Base-by-base conservation (phyloP, 2,329 filamentous ascomycete species). In the Trichoderma arundinaceum region DNA sequence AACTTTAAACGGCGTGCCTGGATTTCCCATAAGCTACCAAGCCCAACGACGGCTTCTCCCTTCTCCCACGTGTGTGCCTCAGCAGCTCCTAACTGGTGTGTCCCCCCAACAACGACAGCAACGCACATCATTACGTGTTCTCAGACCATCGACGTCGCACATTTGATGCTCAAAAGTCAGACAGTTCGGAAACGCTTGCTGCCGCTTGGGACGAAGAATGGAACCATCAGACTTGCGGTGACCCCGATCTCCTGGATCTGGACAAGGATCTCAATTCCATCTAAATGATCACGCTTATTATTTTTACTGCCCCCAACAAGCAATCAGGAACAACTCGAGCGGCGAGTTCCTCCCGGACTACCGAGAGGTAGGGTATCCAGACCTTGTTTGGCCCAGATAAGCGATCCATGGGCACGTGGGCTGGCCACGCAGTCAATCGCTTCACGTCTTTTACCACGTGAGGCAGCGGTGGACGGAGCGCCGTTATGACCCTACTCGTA, bases 11-110 rank as follows among this genome's bases (percentile, higher is more conserved):
- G 15, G 48, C 28, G 49, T 46, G 39, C 59, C 39, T 63, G 59
- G 46, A 51, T 54, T 39, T 38, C 39, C 39, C 39, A 46, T 33
- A 44, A 62, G 39, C 59, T 51, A 33, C 38, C 49, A 28, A 46
- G 19, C 28, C 52, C 59, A 54, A 22, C 38, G 17, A 46, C 22
- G 39, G 28, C 59, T 38, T 63, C 28, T 53, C 12, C 38, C 48
- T 39, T 60, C 13, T 51, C 57, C 57, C 57, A 60, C 59, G 48
- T 51, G 52, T 41, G 49, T 63, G 59, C 59, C 49, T 53, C 48
- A 28, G 8, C 59, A 44, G 13, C 35, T 3, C 49, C 48, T 63
- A 39, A 63, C 59, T 63, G 59, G 59, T 46, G 59, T 44, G 28
- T 46, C 35, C 46, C 17, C n/a, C 17, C n/a, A 4, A 7, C n/a